Evolutionary conservation across 2,329 filamentous ascomycete species (phyloP), one percentile per base, ranked within the genome.

Genomic region (Penicillium glabrum): DNA sequence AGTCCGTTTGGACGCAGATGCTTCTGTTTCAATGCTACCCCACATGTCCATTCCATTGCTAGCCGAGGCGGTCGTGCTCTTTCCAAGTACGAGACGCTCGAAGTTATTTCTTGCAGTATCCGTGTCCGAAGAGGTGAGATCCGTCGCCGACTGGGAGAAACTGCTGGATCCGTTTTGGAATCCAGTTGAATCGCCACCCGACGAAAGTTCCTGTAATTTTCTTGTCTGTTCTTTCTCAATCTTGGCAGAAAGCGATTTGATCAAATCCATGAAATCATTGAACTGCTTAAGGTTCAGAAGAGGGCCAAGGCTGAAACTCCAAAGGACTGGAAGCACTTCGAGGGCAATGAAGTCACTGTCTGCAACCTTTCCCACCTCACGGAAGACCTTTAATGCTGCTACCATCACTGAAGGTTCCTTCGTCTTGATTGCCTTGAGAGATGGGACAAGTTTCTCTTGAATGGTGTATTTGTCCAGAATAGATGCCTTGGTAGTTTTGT

Each of bases 321-420:
- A 99, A 1, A 99, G 79, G 10, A 96, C 85, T 0, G 95, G 95
- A 11, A 99, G 79, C 16, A 96, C 86, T 54, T 98, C 93, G 78
- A 95, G 87, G 13, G 95, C 95, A 23, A 97, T 85, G 69, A 96
- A 98, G 45, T 97, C 95, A 2, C 88, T 85, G 69, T 98, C 95
- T 5, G 89, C 93, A 21, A 89, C 82, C 49, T 85, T 84, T 9
- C 92, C 92, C 27, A 99, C 88, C 48, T 96, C 89, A 49, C 85
- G 86, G 62, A 98, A 86, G 1, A 97, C 91, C 54, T 88, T 88
- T 33, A 98, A 80, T 0, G 92, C 89, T 6, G 93, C 93, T 81
- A 98, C 89, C 90, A 98, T 98, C 10, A 99, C 95, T 8, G 92
- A 93, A 0, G 95, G 95, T 72, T 99, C 95, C 71, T 96, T 98